These are phyloP conservation scores for Beauveria pseudobassiana DNA, from an alignment of 2,329 filamentous ascomycete species.

Conservation along the genomic window DNA sequence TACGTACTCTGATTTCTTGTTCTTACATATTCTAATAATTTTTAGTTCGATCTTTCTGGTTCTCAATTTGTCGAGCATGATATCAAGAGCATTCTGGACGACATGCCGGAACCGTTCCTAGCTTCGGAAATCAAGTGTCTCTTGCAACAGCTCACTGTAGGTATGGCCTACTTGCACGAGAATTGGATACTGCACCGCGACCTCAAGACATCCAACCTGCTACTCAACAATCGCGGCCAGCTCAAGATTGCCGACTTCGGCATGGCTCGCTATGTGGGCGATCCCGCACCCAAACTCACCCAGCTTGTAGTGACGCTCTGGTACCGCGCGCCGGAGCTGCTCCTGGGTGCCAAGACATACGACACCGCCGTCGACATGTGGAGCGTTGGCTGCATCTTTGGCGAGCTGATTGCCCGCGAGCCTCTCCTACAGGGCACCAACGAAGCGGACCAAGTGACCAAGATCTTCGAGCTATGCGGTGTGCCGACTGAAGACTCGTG, in stretches of 20 bases:
- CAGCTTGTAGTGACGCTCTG: constrained; percentile 93
- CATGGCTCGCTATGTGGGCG: constrained; percentile 85
- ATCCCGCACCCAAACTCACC: constrained; percentile 72
- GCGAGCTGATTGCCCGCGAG: constrained; percentile 76
- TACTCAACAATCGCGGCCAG: constrained; percentile 89
- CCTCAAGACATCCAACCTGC: constrained; percentile 86
- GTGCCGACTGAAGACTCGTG: constrained; percentile 75
- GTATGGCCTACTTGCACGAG: constrained; percentile 76
- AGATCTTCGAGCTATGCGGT: constrained; percentile 85
- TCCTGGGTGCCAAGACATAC: constrained; percentile 75
- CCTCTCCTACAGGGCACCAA: constrained; percentile 83
- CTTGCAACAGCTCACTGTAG: constrained; percentile 71
- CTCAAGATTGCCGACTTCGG: constrained; percentile 97
- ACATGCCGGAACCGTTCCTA: constrained; percentile 90
- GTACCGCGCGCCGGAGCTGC: constrained; percentile 88
- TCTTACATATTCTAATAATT: constrained; percentile 7
- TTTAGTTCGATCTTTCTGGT: constrained; percentile 73
- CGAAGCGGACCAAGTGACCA: constrained; percentile 82
- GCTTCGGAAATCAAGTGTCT: constrained; percentile 90
- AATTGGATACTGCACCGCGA: constrained; percentile 91
- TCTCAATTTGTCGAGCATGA: constrained; percentile 97
- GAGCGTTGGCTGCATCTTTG: constrained; percentile 94
- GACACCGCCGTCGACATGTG: constrained; percentile 80
- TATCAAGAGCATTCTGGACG: constrained; percentile 83
- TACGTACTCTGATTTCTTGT: constrained; percentile 21